phyloP scores from a whole-genome alignment of 257 asterid species.

The Capsicum baccatum region DNA sequence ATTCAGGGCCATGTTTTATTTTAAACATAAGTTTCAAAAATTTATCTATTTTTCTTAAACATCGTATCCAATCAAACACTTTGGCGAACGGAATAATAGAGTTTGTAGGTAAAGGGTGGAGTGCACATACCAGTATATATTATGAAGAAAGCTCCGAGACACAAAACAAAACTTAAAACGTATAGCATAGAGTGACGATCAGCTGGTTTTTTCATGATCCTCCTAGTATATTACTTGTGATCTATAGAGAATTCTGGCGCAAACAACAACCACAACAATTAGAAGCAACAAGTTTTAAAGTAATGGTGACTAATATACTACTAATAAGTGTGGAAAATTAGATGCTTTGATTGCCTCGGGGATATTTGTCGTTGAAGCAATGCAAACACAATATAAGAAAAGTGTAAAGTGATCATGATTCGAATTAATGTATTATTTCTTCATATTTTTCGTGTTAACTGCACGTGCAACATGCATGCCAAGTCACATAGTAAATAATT shows the following conservation, averaged over 20 bases:
- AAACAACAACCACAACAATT: not conserved
- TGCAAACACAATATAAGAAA: constrained; percentile 35
- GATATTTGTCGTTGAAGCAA: constrained; percentile 63
- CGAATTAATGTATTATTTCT: not conserved
- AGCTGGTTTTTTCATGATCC: constrained; percentile 34
- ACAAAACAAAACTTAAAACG: constrained; percentile 41
- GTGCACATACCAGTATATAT: constrained; percentile 49
- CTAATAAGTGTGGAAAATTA: constrained; percentile 32
- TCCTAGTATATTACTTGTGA: constrained; percentile 39
- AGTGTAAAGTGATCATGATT: not conserved
- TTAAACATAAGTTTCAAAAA: not conserved
- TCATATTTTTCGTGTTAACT: constrained; percentile 31
- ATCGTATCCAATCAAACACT: not conserved
- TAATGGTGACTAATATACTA: not conserved
- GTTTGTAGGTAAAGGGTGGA: not conserved
- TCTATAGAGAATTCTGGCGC: not conserved
- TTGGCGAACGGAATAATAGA: not conserved
- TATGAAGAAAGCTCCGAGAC: constrained; percentile 44
- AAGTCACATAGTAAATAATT: not conserved
- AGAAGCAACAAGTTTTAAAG: not conserved
- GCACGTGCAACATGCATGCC: not conserved
- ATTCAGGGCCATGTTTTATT: no score
- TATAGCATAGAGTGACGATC: constrained; percentile 2
- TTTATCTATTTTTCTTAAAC: not conserved
- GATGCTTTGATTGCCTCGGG: constrained; percentile 52